Evolutionary conservation across 345 rosid species (phyloP).

Genomic region (Salix viminalis): DNA sequence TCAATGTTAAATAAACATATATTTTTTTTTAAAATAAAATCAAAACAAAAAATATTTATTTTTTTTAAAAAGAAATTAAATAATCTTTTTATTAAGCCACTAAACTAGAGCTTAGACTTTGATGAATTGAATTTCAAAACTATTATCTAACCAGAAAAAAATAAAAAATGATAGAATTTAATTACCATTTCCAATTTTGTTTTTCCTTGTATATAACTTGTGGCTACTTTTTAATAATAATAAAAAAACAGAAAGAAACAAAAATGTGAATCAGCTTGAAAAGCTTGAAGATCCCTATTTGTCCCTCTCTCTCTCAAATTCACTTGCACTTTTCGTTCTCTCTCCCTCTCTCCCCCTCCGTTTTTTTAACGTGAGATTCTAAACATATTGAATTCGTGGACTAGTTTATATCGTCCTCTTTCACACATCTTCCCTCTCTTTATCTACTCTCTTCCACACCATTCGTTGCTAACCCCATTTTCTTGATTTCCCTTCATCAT

Average conservation of each 20-base stretch:
- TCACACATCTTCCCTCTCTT: not conserved
- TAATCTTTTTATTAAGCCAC: no score
- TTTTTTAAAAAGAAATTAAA: no score
- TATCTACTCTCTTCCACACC: not conserved
- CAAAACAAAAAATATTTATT: no score
- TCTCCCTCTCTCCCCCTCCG: not conserved
- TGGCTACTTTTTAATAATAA: no score
- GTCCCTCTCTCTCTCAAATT: not conserved
- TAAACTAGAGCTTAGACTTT: no score
- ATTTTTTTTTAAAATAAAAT: no score
- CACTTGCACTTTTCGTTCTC: not conserved
- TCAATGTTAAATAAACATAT: no score
- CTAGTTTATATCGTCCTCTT: not conserved
- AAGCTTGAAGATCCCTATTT: not conserved
- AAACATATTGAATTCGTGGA: slow-evolving; percentile 13
- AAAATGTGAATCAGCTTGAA: not conserved
- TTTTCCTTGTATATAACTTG: no score
- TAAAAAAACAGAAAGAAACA: not conserved
- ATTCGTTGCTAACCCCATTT: not conserved
- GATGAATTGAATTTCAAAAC: no score
- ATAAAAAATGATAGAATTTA: no score
- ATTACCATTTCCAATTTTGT: no score
- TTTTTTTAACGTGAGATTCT: not conserved
- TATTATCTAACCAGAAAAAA: no score
- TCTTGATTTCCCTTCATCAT: slow-evolving; percentile 1